A percentile compares a stretch with the other conserved stretches of the same genome.
These are phyloP conservation scores for Heliamphora pulchella DNA, from an alignment of 179 eudicot genomes.

Conservation along the genomic window DNA sequence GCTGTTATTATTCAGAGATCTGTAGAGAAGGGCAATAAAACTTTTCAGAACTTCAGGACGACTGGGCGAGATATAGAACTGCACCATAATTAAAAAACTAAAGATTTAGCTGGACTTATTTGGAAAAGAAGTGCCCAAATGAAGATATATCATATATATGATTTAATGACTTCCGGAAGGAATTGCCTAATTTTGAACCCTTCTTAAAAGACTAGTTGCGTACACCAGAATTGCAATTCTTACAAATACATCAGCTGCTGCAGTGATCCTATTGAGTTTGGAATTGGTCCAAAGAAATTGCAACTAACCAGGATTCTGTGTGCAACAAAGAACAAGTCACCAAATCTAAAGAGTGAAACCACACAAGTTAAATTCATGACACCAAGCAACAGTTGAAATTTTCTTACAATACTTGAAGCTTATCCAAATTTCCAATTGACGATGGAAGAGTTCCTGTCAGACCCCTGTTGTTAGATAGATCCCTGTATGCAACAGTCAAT, in stretches of 20 bases:
- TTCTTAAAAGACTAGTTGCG: neutral
- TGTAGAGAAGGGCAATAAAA: conserved; percentile 22
- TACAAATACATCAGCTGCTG: conserved; percentile 44
- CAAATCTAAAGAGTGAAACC: neutral
- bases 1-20: conserved; percentile 52
- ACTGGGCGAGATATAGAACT: neutral
- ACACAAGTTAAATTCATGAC: neutral
- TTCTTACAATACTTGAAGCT: conserved; percentile 51
- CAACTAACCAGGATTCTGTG: conserved; percentile 52
- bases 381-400: neutral
- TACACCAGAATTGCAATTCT: conserved; percentile 18
- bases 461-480: conserved; percentile 71
- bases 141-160: neutral
- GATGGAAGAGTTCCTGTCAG: conserved; percentile 53
- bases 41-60: neutral
- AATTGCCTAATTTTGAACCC: neutral
- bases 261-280: conserved; percentile 57
- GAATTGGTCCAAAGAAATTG: conserved; percentile 55
- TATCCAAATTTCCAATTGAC: conserved; percentile 46
- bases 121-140: neutral
- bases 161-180: neutral
- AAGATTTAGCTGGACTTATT: neutral
- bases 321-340: neutral
- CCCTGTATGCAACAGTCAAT: conserved; percentile 32
- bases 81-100: neutral